Evolutionary conservation across 495 filamentous ascomycete species (phyloP), one percentile per base, ranked within the genome.

Genomic region (Xylaria cubensis): DNA sequence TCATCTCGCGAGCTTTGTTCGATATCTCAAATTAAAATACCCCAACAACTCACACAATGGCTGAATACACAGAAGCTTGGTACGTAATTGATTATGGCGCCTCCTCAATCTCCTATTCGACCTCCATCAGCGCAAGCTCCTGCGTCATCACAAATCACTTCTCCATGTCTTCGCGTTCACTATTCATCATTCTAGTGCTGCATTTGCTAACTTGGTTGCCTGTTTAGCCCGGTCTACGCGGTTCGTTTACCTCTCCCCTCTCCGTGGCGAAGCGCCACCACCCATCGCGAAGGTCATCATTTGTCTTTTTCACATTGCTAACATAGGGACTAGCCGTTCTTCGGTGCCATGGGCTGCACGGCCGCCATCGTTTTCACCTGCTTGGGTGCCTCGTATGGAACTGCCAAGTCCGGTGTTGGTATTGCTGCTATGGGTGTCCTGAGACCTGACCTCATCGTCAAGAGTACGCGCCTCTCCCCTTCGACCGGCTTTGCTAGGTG

Each of bases 361-460:
- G 93, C 94, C 74, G 93, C 96, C 82, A 98, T 99, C 82, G 94
- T 98, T 78, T 99, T 99, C 89, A 98, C 95, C 81, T 99, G 95
- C 88, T 94, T 99, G 77, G 95, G 95, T 78, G 95, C 95, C 77
- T 94, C 95, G 79, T 99, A 99, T 86, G 95, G 96, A 82, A 99
- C 96, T 76, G 96, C 96, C 77, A 99, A 99, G 90, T 94, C 97
- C 76, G 96, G 97, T 85, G 96, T 99, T 79, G 96, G 96, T 87
- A 97, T 99, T 80, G 93, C 94, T 79, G 92, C 93, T 76, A 98
- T 98, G 93, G 96, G 94, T 90, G 97, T 99, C 78, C 88, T 99
- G 77, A 88, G 96, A 81, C 96, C 96, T 80, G 96, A 99, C 82
- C 86, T 99, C 85, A 98, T 98, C 84, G 96, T 99, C 80, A 98